Evolutionary conservation across 345 rosid species (phyloP).

Genomic region (Trapa bicornis): DNA sequence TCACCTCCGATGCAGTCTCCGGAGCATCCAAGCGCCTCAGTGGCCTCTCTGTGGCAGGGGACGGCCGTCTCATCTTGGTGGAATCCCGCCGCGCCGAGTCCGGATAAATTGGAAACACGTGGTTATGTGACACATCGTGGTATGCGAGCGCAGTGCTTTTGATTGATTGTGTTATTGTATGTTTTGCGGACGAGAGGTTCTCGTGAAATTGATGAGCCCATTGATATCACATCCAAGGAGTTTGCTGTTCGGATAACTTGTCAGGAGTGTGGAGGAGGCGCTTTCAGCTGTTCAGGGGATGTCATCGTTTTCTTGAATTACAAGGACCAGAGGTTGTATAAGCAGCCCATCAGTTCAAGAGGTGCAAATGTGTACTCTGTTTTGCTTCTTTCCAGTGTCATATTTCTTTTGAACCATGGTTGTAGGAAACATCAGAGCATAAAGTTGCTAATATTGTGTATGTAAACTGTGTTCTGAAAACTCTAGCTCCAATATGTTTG

Average conservation of each 20-base stretch:
- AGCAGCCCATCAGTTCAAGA: constrained; percentile 28
- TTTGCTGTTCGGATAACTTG: constrained; percentile 62
- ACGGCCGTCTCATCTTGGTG: constrained; percentile 63
- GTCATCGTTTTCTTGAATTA: constrained; percentile 66
- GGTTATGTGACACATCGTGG: neutral
- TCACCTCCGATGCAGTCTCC: constrained; percentile 74
- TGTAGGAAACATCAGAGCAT: neutral
- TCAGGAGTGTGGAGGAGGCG: constrained; percentile 97
- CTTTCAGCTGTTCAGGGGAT: constrained; percentile 45
- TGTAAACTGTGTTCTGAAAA: neutral
- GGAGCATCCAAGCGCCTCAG: constrained; percentile 75
- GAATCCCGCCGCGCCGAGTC: constrained; percentile 81
- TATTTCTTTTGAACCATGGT: neutral
- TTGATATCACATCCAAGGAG: constrained; percentile 68
- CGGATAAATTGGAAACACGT: constrained; percentile 26
- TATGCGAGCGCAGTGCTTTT: neutral
- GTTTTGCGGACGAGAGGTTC: constrained; percentile 46
- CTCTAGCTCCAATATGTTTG: neutral
- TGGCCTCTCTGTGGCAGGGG: constrained; percentile 57
- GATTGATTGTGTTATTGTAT: neutral
- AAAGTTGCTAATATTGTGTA: neutral
- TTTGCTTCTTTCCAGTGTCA: neutral
- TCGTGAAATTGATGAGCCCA: constrained; percentile 46
- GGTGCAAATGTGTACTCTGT: constrained; percentile 18
- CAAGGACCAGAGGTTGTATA: constrained; percentile 77